Percentiles rank a stretch among this genome's conserved stretches.
Evolutionary conservation across 2,329 filamentous ascomycete species (phyloP).

Genomic region (Apiospora hydei): DNA sequence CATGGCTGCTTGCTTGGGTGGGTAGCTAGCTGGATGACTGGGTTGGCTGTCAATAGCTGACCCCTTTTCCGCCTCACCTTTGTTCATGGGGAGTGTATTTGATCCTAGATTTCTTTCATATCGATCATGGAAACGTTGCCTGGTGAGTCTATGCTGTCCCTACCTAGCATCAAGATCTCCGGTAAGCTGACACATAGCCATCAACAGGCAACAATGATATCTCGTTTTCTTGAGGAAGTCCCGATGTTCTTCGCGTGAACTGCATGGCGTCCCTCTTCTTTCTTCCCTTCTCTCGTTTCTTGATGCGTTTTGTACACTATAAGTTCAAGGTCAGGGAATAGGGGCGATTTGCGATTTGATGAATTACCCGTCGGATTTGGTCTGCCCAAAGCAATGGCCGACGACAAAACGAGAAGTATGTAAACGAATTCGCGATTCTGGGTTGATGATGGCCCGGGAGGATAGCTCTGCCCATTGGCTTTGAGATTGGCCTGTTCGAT

Average conservation of each 20-base stretch:
- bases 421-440: neutral
- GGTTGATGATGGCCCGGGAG: neutral
- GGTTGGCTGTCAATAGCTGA: neutral
- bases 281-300: neutral
- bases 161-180: neutral
- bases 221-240: neutral
- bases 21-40: neutral
- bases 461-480: neutral
- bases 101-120: neutral
- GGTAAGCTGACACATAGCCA: neutral
- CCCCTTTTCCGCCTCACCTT: no score
- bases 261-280: neutral
- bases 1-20: conserved; percentile 1
- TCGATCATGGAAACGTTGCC: neutral
- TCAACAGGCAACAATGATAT: neutral
- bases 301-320: neutral
- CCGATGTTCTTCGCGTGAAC: neutral
- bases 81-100: neutral
- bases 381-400: neutral
- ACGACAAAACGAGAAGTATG: neutral
- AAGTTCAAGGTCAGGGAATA: neutral
- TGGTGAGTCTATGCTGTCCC: neutral
- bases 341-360: neutral
- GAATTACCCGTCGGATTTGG: neutral
- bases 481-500: neutral